These are phyloP conservation scores for Chlorella vulgaris DNA, from an alignment of 139 green algal species.

Conservation along the genomic window DNA sequence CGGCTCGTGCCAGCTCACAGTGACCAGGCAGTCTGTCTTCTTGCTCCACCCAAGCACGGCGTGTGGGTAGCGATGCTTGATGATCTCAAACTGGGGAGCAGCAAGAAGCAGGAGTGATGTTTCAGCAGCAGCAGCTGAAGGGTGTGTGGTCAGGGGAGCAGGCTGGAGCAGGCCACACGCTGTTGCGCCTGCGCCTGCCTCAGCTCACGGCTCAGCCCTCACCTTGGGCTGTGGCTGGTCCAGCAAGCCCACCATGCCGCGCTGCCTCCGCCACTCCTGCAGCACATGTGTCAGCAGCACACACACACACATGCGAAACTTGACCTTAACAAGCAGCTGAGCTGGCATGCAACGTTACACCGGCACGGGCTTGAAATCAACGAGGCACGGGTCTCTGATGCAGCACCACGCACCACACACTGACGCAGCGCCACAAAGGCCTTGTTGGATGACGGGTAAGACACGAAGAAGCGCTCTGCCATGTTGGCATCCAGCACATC, in stretches of 20 bases:
- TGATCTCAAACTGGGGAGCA: slow-evolving; percentile 4
- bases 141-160: too few species aligned
- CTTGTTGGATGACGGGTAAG: slow-evolving; percentile 21
- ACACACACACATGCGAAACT: too few species aligned
- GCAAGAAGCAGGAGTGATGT: too few species aligned
- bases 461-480: slow-evolving; percentile 28
- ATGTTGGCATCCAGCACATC: slow-evolving; percentile 23
- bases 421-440: slow-evolving; percentile 11
- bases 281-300: too few species aligned
- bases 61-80: slow-evolving; percentile 41
- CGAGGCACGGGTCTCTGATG: too few species aligned
- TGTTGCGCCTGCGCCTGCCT: not conserved
- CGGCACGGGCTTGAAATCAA: too few species aligned
- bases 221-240: slow-evolving; percentile 9
- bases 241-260: slow-evolving; percentile 1
- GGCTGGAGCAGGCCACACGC: too few species aligned
- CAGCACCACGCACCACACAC: slow-evolving; percentile 13
- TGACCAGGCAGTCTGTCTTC: slow-evolving; percentile 37
- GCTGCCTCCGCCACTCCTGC: slow-evolving; percentile 10
- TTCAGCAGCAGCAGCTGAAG: too few species aligned
- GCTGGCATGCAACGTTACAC: too few species aligned
- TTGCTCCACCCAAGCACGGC: slow-evolving; percentile 29
- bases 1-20: too few species aligned
- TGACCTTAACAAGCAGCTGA: too few species aligned
- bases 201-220: not conserved